Percentiles rank a stretch among this genome's conserved stretches.
These are phyloP conservation scores for Pouteria campechiana DNA, from an alignment of 179 eudicot species.

Conservation along the genomic window DNA sequence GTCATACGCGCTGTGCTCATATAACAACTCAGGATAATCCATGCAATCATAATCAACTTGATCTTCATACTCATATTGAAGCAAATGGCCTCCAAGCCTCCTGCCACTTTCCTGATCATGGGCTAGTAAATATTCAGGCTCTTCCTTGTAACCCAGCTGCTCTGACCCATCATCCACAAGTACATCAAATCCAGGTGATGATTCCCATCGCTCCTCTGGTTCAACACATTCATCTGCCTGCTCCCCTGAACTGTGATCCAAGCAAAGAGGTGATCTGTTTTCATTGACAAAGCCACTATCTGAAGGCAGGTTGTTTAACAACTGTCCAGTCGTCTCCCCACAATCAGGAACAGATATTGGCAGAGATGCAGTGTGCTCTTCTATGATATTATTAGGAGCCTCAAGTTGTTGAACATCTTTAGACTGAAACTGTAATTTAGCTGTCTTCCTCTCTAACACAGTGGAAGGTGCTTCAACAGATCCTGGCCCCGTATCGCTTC, in stretches of 20 bases:
- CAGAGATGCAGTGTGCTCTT: slow-evolving; percentile 14
- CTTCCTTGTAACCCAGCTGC: slow-evolving; percentile 28
- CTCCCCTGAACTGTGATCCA: slow-evolving; percentile 42
- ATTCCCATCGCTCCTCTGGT: slow-evolving; percentile 44
- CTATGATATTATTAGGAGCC: slow-evolving; percentile 5
- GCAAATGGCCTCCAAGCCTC: slow-evolving; percentile 17
- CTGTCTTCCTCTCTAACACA: slow-evolving; percentile 9
- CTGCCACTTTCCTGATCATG: slow-evolving; percentile 23
- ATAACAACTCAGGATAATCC: slow-evolving; percentile 5
- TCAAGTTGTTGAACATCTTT: slow-evolving; percentile 5
- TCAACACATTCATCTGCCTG: slow-evolving; percentile 16
- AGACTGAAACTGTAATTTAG: slow-evolving; percentile 6
- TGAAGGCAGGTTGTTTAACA: slow-evolving; percentile 12
- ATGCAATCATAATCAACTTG: slow-evolving; percentile 19
- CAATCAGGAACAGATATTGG: slow-evolving; percentile 10
- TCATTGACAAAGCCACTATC: slow-evolving; percentile 9
- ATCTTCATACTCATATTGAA: slow-evolving; percentile 21
- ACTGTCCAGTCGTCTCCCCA: slow-evolving; percentile 18
- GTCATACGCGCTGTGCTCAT: slow-evolving; percentile 12
- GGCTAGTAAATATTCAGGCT: slow-evolving; percentile 15
- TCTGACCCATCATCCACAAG: slow-evolving; percentile 39
- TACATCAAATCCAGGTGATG: slow-evolving; percentile 67
- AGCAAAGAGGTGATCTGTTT: slow-evolving; percentile 20
- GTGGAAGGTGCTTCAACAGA: slow-evolving; percentile 8
- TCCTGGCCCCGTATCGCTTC: slow-evolving; percentile 15